Base-by-base conservation (phyloP, 1,284 basidiomycete species). In the Pascua sp. region DNA sequence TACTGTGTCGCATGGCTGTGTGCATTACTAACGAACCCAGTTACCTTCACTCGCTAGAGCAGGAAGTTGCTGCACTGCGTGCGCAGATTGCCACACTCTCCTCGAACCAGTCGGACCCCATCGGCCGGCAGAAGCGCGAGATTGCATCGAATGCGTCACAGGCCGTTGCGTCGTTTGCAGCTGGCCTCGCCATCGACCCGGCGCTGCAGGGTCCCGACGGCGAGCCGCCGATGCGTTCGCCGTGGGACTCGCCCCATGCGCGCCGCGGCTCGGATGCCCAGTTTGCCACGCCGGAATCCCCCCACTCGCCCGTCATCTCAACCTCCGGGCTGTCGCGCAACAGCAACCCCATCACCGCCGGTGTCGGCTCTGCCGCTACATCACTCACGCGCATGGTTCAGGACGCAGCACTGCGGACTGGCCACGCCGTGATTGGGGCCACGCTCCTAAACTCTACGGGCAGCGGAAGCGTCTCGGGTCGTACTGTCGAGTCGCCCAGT, bases 21-120 rank as follows among this genome's bases (percentile, higher is more conserved):
- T n/a, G n/a, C n/a, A n/a, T n/a, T 32, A 32, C 13, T 12, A 32
- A 51, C 18, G 4, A 16, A 24, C 24, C 2, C 51, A 79, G 77
- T 58, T 77, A 79, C 59, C 69, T 79, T 11, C 75, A 77, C 54
- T 70, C 72, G 15, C 68, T 79, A 8, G 77, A 79, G 57, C 73
- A 77, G 54, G 77, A 79, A 48, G 73, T 79, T 17, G 63, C 70
- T 4, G 61, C 65, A 4, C 72, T 79, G 3, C 67, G 76, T 41
- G 71, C 75, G 1, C 74, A 77, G 58, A 65, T 78, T 12, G 69
- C 72, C 0, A 62, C 71, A 2, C 64, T 75, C 0, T 61, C 63
- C 8, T 54, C 55, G 24, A 55, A 56, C 8, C 60, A 60, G 46
- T 47, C 58, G 8, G 67, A 70, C 43, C 49, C 52, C 24, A 63